These are phyloP conservation scores for Naganishia sp. DNA, from an alignment of 1,284 basidiomycete species.

Conservation along the genomic window DNA sequence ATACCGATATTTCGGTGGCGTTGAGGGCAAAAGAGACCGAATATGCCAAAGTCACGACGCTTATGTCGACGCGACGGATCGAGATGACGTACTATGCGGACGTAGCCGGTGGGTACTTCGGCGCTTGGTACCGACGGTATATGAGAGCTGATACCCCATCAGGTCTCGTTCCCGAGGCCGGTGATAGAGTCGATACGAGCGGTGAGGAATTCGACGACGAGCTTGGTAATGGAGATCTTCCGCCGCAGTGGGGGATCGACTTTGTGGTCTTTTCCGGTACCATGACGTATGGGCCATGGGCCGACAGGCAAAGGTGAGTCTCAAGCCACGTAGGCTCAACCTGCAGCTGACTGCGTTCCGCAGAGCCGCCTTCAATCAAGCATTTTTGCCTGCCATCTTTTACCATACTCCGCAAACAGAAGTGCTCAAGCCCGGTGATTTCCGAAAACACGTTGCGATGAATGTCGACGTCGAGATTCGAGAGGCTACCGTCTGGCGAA, in stretches of 20 bases:
- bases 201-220: conserved; percentile 54
- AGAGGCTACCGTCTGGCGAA: conserved; percentile 70
- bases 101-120: conserved; percentile 50
- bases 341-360: not conserved
- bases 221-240: conserved; percentile 77
- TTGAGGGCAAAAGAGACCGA: conserved; percentile 57
- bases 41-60: conserved; percentile 80
- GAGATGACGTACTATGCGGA: conserved; percentile 84
- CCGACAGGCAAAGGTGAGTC: conserved; percentile 77
- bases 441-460: conserved; percentile 74
- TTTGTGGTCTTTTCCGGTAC: conserved; percentile 71
- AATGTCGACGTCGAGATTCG: conserved; percentile 76
- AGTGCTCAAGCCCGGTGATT: conserved; percentile 69
- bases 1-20: conserved; percentile 37
- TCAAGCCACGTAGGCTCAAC: not conserved
- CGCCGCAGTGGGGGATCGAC: conserved; percentile 92
- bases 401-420: conserved; percentile 63
- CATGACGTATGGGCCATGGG: conserved; percentile 88
- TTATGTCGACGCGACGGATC: conserved; percentile 72
- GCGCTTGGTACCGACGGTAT: conserved; percentile 23
- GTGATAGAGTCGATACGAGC: not conserved
- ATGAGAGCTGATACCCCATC: too few species aligned
- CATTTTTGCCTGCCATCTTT: conserved; percentile 79
- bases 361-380: conserved; percentile 72
- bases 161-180: conserved; percentile 32